Evolutionary conservation across 192 early-diverging fungal genomes (phyloP).

Genomic region (Rhizophagus sp.): DNA sequence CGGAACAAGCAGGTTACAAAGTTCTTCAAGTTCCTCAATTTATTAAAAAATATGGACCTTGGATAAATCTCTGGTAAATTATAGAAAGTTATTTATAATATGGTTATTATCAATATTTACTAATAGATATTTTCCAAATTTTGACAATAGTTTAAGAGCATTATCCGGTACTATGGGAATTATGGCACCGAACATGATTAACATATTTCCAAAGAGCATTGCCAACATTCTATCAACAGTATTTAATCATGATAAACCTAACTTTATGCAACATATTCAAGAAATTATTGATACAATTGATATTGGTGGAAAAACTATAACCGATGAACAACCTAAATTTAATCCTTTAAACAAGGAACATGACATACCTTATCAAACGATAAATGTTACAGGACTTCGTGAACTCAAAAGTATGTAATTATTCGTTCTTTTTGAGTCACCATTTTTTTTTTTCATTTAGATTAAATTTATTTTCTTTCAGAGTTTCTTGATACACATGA

Average conservation of each 20-base stretch:
- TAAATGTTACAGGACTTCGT: not conserved
- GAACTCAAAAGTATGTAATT: not conserved
- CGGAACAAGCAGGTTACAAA: not conserved
- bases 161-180: not conserved
- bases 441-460: not conserved
- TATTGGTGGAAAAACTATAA: not conserved
- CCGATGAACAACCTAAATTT: not conserved
- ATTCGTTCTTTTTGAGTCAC: not conserved
- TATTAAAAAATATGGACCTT: not conserved
- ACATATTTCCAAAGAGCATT: not conserved
- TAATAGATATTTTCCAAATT: not conserved
- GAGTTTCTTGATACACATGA: not conserved
- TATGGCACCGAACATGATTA: not conserved
- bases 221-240: not conserved
- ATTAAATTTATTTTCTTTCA: not conserved
- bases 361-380: not conserved
- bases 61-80: not conserved
- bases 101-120: not conserved
- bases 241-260: not conserved
- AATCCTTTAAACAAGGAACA: not conserved
- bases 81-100: not conserved
- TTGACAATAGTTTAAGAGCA: not conserved
- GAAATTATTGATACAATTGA: not conserved
- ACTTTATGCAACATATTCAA: not conserved
- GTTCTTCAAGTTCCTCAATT: not conserved